Evolutionary conservation across 2,329 filamentous ascomycete species (phyloP), one percentile per base, ranked within the genome.

Genomic region (Neurospora sp.): DNA sequence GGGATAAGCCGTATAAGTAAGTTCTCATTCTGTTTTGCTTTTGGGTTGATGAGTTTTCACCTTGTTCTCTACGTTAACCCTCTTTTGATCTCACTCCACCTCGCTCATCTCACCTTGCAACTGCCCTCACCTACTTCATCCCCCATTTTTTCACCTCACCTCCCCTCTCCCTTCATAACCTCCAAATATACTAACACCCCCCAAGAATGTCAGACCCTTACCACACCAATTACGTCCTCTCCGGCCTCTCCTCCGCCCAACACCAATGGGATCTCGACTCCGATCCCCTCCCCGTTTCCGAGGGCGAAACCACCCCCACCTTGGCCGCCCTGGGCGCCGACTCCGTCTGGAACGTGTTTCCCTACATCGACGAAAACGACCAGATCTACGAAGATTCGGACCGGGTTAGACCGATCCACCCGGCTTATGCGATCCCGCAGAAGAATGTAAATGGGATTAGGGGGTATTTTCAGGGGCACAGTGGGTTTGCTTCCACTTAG

Each of bases 1-100:
- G 94, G 77, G 96, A 99, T 81, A 99, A 99, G 82, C 96, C 96
- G 15, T 90, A 91, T 79, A 93, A 93, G 89, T 93, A 84, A 82
- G 91, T 85, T 68, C 38, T 62, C 38, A 69, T 23, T 23, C 17
- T 42, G 40, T n/a, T 42, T 42, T 28, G 23, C 23, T 23, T 23
- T 23, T 23, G 23, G 23, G 23, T 23, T 23, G 23, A 23, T 23
- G 23, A 23, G 23, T 23, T 23, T 23, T 23, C 23, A 23, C 23
- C 23, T 23, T 2, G 23, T 23, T 23, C 23, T 23, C 23, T 23
- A 23, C 23, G 23, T 23, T 23, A 23, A 23, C 23, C 2, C 23
- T 23, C 23, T 23, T 23, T 23, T 23, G 23, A 23, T 23, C 23
- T 23, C 23, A 23, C 23, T 23, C 23, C 23, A 23, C 23, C 23